phyloP scores from a whole-genome alignment of 148 eudicot genomes.

The Chenopodium formosanum region DNA sequence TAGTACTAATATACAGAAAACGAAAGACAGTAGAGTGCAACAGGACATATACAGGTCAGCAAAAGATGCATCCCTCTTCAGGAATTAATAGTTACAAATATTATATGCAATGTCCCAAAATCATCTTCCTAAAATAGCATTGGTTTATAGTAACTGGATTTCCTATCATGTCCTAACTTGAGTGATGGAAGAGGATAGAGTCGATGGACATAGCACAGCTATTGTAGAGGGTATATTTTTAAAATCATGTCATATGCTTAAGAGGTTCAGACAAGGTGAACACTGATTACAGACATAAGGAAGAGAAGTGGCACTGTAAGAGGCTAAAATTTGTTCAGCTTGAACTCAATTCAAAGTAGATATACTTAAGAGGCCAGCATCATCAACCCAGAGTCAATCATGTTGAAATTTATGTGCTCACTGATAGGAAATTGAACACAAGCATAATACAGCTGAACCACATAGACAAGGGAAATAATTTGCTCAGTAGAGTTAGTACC shows the following conservation, averaged over 20 bases:
- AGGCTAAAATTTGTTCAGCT: neutral
- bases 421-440: neutral
- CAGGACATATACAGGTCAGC: neutral
- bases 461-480: neutral
- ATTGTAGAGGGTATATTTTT: too few species aligned
- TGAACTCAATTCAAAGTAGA: neutral
- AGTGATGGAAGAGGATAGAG: too few species aligned
- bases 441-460: neutral
- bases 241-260: too few species aligned
- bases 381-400: neutral
- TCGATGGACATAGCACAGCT: neutral
- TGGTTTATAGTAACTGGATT: too few species aligned
- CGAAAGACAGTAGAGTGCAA: too few species aligned
- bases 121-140: neutral
- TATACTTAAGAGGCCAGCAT: neutral
- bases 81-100: neutral
- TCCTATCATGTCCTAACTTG: too few species aligned
- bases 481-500: conserved; percentile 43
- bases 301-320: neutral
- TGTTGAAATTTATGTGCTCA: neutral
- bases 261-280: neutral
- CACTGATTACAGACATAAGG: neutral
- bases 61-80: neutral
- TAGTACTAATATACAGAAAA: too few species aligned
- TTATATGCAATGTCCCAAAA: too few species aligned